Base-by-base conservation (phyloP, 495 filamentous ascomycete species). In the Podospora anserina region DNA sequence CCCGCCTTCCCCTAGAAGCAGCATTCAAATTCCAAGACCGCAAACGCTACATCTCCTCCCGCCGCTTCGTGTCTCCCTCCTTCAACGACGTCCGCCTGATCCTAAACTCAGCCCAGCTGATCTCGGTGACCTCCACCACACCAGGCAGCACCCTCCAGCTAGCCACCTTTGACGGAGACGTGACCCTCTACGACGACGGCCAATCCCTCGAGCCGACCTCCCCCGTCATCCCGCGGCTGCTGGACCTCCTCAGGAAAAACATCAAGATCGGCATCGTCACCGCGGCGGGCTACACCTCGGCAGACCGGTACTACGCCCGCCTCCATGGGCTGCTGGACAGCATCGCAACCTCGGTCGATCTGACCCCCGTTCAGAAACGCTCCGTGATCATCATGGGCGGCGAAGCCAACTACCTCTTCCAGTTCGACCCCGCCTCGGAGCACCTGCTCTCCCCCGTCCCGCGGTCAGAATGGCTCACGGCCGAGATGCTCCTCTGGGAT, bases 1-100 rank as follows among this genome's bases (percentile, higher is more conserved):
- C 96, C 0, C 87, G 88, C 5, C 82, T 98, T 4, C 87, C 88
- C 11, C 86, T 99, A 0, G 91, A 92, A 74, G 90, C 92, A 62
- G 94, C 96, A 6, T 99, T 99, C 82, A 88, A 88, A 66, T 94
- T 90, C 75, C 95, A 98, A 78, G 95, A 99, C 78, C 74, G 82
- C 58, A 88, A 87, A 60, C 88, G 95, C 2, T 90, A 88, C 76
- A 99, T 99, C 78, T 96, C 92, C 67, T 92, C 88, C 3, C 90
- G 95, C 6, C 90, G 95, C 28, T 99, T 97, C 75, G 95, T 99
- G 11, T 90, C 95, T 5, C 96, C 96, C 0, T 97, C 93, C 15
- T 99, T 99, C 85, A 99, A 99, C 80, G 95, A 99, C 74, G 89
- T 99, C 68, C 89, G 96, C 3, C 81, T 97, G 6, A 92, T 93